Evolutionary conservation across 2,329 filamentous ascomycete species (phyloP), one percentile per base, ranked within the genome.

Genomic region (Beauveria scarabaeidicola): DNA sequence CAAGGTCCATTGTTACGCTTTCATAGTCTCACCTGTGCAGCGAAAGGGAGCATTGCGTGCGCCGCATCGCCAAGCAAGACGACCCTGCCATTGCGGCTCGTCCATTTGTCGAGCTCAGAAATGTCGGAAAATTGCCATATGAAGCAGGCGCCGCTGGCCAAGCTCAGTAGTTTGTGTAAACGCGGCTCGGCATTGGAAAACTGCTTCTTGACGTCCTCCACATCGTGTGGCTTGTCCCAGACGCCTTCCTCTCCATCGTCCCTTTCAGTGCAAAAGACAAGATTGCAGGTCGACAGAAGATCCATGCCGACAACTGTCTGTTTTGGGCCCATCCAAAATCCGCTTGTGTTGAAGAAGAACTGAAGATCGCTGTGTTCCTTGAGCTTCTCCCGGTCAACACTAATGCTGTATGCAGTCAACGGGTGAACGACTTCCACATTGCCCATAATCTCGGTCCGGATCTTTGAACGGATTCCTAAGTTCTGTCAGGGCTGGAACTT

Each of bases 1-100:
- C 5, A 6, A 15, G 0, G 11, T 1, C 5, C 0, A 0, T 5
- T 36, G 2, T 36, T 6, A 6, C 5, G 0, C 5, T 2, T 15
- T 3, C 4, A 36, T 36, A 15, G 2, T 10, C 40, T 41, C 8
- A 41, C 40, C 40, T 41, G 40, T 10, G 40, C 40, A 4, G 40
- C 40, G 0, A 41, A 41, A n/a, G 52, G 41, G 17, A 46, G 29
- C 52, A 55, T 36, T 3, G 52, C 52, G 10, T 55, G 52, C 17
- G 52, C 52, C 8, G 52, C 52, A 46, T 55, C 52, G 41, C 52
- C 52, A 17, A 55, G 46, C 19, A 46, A 21, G 25, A 55, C 52
- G 1, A 55, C 27, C 7, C 19, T 44, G 25, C 52, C 43, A 43
- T 46, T 55, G n/a, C 10, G 10, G 19, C 52, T 55, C n/a, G 15